phyloP scores from a whole-genome alignment of 805 yeast species.

The Wickerhamomyces tratensis region DNA sequence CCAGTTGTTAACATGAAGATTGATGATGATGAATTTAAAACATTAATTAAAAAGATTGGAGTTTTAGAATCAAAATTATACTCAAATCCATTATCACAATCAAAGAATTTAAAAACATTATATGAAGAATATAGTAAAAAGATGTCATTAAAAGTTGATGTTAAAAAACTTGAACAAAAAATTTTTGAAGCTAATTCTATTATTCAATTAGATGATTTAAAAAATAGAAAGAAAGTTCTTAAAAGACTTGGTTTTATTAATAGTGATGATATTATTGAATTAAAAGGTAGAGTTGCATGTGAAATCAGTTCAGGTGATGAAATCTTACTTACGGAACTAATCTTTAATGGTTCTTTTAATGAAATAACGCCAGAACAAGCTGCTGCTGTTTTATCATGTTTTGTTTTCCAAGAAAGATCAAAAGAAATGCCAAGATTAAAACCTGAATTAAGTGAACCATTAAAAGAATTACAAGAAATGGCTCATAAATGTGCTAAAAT shows the following conservation, averaged over 20 bases:
- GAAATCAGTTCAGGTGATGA: conserved; percentile 89
- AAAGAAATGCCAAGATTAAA: conserved; percentile 79
- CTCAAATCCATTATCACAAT: conserved; percentile 57
- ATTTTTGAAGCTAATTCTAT: conserved; percentile 83
- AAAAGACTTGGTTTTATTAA: conserved; percentile 88
- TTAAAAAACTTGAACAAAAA: conserved; percentile 50
- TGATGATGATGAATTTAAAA: conserved; percentile 67
- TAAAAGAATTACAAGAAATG: conserved; percentile 80
- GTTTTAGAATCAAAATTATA: conserved; percentile 69
- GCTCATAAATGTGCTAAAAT: conserved; percentile 87
- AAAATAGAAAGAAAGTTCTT: conserved; percentile 85
- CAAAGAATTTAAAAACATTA: conserved; percentile 49
- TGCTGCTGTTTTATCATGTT: conserved; percentile 87
- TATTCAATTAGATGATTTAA: conserved; percentile 87
- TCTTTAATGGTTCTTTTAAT: conserved; percentile 91
- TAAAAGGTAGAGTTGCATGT: conserved; percentile 96
- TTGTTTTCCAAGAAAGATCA: conserved; percentile 94
- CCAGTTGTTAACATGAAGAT: conserved; percentile 92
- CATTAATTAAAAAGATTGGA: conserved; percentile 66
- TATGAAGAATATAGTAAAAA: conserved; percentile 61
- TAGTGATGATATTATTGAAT: conserved; percentile 79
- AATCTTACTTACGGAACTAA: conserved; percentile 76
- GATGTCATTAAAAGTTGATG: conserved; percentile 47
- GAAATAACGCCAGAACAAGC: conserved; percentile 83
- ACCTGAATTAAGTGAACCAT: conserved; percentile 89